Evolutionary conservation across 2,329 filamentous ascomycete species (phyloP).

Genomic region (Pseudocercospora crystallina): DNA sequence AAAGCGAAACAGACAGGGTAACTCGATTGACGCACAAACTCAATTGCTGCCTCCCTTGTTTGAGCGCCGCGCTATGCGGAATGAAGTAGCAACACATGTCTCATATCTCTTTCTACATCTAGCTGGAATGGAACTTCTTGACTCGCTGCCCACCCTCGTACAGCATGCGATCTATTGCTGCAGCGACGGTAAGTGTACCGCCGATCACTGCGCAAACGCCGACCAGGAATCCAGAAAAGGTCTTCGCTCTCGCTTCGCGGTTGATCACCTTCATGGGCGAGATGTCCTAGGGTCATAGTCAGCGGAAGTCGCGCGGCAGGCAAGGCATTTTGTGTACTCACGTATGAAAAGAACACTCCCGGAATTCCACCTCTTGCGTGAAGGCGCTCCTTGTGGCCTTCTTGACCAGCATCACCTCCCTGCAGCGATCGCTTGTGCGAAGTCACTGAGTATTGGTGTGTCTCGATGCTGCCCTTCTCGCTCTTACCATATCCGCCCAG

Average conservation of each 20-base stretch:
- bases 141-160: slow-evolving; percentile 84
- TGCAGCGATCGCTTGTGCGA: slow-evolving; percentile 87
- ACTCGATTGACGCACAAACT: too few species aligned
- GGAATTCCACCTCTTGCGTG: slow-evolving; percentile 91
- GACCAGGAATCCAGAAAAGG: slow-evolving; percentile 87
- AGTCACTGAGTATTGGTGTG: slow-evolving; percentile 97
- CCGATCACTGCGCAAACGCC: slow-evolving; percentile 93
- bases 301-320: not conserved
- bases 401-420: slow-evolving; percentile 79
- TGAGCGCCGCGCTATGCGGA: too few species aligned
- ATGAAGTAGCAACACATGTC: slow-evolving; percentile 1
- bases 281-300: slow-evolving; percentile 61
- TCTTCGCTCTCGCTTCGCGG: slow-evolving; percentile 84
- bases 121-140: slow-evolving; percentile 77
- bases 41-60: too few species aligned
- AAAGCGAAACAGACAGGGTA: too few species aligned
- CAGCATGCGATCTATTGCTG: slow-evolving; percentile 83
- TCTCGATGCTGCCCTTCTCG: slow-evolving; percentile 78
- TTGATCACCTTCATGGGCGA: slow-evolving; percentile 99
- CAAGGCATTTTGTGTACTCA: slow-evolving; percentile 51
- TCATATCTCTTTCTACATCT: slow-evolving; percentile 16
- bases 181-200: slow-evolving; percentile 91
- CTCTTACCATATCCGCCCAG: slow-evolving; percentile 68
- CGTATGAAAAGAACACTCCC: slow-evolving; percentile 97
- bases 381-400: slow-evolving; percentile 87